A percentile compares a stretch with the other conserved stretches of the same genome.
phyloP scores from a whole-genome alignment of 2,329 filamentous ascomycete genomes.

The Aspergillus uvarum region DNA sequence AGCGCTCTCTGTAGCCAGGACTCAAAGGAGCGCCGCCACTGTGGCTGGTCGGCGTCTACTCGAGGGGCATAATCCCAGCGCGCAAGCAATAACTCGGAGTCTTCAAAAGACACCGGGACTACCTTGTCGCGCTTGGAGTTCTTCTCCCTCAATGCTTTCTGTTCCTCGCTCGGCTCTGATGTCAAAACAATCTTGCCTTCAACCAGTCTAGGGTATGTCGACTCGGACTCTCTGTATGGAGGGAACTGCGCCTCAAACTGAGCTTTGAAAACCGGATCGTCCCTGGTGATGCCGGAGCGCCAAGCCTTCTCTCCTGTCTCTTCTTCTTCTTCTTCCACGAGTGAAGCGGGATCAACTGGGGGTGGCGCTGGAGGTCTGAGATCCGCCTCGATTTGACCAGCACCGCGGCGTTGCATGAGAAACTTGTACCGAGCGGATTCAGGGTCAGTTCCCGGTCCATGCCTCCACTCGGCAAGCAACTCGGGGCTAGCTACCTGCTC shows the following conservation, averaged over 20 bases:
- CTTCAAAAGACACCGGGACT: background rate
- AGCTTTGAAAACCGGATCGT: background rate
- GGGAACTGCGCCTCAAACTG: background rate
- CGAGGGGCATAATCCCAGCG: constrained; percentile 31
- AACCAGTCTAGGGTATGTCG: background rate
- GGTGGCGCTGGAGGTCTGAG: background rate
- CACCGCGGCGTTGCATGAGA: background rate
- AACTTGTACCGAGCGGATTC: background rate
- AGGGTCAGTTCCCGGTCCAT: background rate
- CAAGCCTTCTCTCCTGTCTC: background rate
- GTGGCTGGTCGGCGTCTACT: background rate
- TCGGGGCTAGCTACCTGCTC: background rate
- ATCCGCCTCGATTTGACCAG: background rate
- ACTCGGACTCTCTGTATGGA: background rate
- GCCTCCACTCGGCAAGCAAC: background rate
- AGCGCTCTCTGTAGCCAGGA: constrained; percentile 27
- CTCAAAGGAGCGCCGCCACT: constrained; percentile 21
- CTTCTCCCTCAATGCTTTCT: background rate
- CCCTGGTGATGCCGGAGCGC: background rate
- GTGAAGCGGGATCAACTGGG: background rate
- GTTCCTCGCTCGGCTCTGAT: background rate
- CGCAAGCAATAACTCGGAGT: constrained; percentile 5
- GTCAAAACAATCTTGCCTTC: background rate
- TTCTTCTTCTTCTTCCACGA: background rate
- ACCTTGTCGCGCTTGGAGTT: background rate